Evolutionary conservation across 2,329 filamentous ascomycete species (phyloP), one percentile per base, ranked within the genome.

Genomic region (Hypoxylon sp.): DNA sequence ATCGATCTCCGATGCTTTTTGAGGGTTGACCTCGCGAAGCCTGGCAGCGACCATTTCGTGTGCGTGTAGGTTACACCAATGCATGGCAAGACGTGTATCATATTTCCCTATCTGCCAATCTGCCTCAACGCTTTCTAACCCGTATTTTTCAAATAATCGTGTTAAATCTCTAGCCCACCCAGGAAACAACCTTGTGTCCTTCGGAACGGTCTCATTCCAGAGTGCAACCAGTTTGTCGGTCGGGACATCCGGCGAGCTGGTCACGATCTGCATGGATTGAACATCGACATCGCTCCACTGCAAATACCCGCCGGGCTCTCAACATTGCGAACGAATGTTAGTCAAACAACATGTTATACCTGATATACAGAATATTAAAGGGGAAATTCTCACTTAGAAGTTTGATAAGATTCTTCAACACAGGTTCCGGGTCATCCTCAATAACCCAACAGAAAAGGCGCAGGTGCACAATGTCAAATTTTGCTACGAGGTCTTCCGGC

Each of bases 401-500:
- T 17, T n/a, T 51, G 26, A 51, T 31, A n/a, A 51, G 24, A 17
- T 51, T 51, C 26, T 26, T 9, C 13, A 51, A n/a, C 13, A 51
- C 47, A 2, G 47, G 47, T n/a, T 9, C 14, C 17, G 47, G 47
- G 26, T 51, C 47, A 10, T 31, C 24, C 14, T 29, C 10, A 10
- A 51, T 51, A 14, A 51, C 26, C 14, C 22, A 51, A 51, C 22
- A 22, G 47, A 51, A 51, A 5, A 51, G 24, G n/a, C 47, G 47
- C 14, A 51, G 5, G 13, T 51, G 10, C 11, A 51, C 47, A 31
- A 51, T 31, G 14, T 51, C 47, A 14, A 51, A 51, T 17, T 26
- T 22, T 4, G 22, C 47, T 6, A 51, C 26, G 14, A 51, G 47
- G 26, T 51, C 47, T 4, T 51, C 22, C 2, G 47, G 47, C 8